Conservation (phyloP, 177 flowering plant species). For the Vitis hybrid region DNA sequence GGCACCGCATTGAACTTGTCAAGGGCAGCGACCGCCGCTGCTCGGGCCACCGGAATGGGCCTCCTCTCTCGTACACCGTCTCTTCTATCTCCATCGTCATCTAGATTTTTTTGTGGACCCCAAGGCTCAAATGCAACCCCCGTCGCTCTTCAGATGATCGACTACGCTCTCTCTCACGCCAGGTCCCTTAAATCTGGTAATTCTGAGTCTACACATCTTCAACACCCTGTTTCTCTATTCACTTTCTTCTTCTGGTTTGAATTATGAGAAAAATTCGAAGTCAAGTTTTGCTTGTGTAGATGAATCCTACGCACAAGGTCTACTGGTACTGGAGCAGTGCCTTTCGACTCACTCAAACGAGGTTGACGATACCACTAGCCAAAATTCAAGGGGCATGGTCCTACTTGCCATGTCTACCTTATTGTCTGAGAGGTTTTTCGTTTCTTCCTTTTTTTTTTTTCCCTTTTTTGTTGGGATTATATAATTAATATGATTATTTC, state of each 20-base stretch:
- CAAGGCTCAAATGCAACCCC: conserved; percentile 35
- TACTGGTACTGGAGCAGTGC: conserved; percentile 81
- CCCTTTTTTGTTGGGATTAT: neutral
- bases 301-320: conserved; percentile 68
- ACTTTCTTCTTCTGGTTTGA: neutral
- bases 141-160: conserved; percentile 68
- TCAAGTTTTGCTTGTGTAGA: conserved; percentile 26
- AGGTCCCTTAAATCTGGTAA: conserved; percentile 71
- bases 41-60: conserved; percentile 6
- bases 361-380: conserved; percentile 16
- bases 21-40: conserved; percentile 20
- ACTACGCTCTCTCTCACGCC: conserved; percentile 70
- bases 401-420: conserved; percentile 77
- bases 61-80: conserved; percentile 1
- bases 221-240: neutral
- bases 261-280: neutral
- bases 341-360: conserved; percentile 50
- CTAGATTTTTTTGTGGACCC: conserved; percentile 24
- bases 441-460: neutral
- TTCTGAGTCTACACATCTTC: neutral
- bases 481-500: neutral
- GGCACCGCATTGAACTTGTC: conserved; percentile 18
- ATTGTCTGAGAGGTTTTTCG: conserved; percentile 57
- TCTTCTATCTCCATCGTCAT: conserved; percentile 7
- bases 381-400: conserved; percentile 54